Base-by-base conservation (phyloP, 805 yeast species). In the Kluyveromyces dobzhanskii region DNA sequence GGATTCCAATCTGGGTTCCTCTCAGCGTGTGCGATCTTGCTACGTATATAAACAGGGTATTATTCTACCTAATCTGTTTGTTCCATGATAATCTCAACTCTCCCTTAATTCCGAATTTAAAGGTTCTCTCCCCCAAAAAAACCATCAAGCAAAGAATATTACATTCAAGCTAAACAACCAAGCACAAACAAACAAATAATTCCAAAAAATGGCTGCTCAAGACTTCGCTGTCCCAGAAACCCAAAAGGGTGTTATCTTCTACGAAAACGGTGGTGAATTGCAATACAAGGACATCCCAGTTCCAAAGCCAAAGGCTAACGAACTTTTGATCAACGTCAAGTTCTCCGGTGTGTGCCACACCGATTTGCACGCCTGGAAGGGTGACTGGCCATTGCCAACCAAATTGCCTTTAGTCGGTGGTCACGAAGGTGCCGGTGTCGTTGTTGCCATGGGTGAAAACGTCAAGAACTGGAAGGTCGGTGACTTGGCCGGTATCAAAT, bases 291-390 rank as follows among this genome's bases (percentile, higher is more conserved):
- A 84, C 52, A 75, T 84, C 46, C 82, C 88, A 39, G 90, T 85
- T 41, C 94, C 94, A 54, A 64, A 60, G 35, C 94, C 94, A 53
- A 80, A 74, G 58, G 66, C 85, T 44, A 80, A 78, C 58, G 88
- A 85, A 66, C 70, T 85, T 50, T 72, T 86, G 60, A 70, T 86
- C 66, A 78, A 86, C 62, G 78, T 86, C 64, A 78, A 77, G 67
- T 85, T 79, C 72, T 77, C 94, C 19, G 95, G 95, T 65, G 94
- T 85, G 41, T 85, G 95, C 67, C 95, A 87, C 71, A 85, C 95
- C 27, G 95, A 85, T 59, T 74, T 86, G 61, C 95, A 86, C 69
- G 94, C 94, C 40, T 84, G 92, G 88, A 76, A 82, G 61, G 94
- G 94, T 56, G 95, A 86, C 67, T 85, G 94, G 94, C 92, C 94